Evolutionary conservation across 495 filamentous ascomycete species (phyloP), one percentile per base, ranked within the genome.

Genomic region (Neurospora discreta): DNA sequence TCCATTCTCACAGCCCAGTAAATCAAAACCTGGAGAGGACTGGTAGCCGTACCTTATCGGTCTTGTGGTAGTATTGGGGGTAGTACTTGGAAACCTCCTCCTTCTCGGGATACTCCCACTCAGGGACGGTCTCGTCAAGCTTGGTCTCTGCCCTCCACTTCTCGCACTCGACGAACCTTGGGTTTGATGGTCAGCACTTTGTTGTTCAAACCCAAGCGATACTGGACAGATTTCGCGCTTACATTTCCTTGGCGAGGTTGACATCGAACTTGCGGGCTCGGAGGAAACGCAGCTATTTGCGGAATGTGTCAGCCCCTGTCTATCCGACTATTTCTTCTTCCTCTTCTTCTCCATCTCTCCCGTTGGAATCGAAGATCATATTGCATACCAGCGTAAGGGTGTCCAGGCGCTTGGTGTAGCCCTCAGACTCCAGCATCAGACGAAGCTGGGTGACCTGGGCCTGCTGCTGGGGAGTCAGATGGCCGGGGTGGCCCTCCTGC

Each of bases 21-120:
- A 41, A 38, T 69, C 46, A 58, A 18, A 58, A 33, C 3, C 7
- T 6, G 26, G 30, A 8, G 26, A 60, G 20, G 18, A 18, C 6
- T 33, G 52, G 26, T 33, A 33, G 52, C 26, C 82, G 39, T 82
- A 95, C 94, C 87, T 96, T 97, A 83, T 99, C 95, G 7, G 93
- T 99, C 85, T 97, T 97, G 87, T 99, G 95, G 81, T 99, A 99
- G 85, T 95, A 99, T 85, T 99, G 95, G 4, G 94, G 93, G 81
- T 99, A 99, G 85, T 91, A 98, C 80, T 95, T 83, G 84, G 94
- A 95, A 65, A 99, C 87, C 78, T 93, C 77, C 68, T 87, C 82
- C 87, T 97, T 97, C 87, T 98, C 96, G 36, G 83, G 85, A 81
- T 97, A 97, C 44, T 94, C 89, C 85, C 97, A 99, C 69, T 84